Base-by-base conservation (phyloP, 2,329 filamentous ascomycete species). In the Didymella pinodella region DNA sequence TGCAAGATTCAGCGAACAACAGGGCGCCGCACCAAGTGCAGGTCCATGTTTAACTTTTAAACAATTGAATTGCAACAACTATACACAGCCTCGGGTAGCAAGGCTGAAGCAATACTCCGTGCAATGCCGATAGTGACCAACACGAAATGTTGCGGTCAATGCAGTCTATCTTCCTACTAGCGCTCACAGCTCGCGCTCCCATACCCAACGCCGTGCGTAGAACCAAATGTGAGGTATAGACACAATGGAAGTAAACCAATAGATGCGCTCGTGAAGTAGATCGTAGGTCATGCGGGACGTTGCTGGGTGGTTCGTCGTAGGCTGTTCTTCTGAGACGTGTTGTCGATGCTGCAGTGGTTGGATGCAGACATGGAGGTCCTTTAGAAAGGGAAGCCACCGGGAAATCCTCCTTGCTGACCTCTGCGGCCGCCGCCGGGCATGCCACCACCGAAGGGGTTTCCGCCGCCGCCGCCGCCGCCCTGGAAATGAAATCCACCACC, bases 401-500 rank as follows among this genome's bases (percentile, higher is more conserved):
- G 48, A 25, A 55, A 60, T 5, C 51, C 52, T 47, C 51, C 52
- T 60, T 55, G 52, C 36, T 55, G 57, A 31, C 71, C 68, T 31
- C 74, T 73, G 38, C 69, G 68, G 31, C 71, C 68, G 29, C 71
- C 68, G 20, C 70, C 69, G 16, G 72, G 71, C 72, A 74, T 74
- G 44, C 73, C 73, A 18, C 72, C 67, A 16, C 70, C 71, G 32
- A 76, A 77, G 4, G 73, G 73, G 59, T 64, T 73, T 48, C 68
- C 62, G 74, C 81, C 62, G 74, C 22, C 22, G 22, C 22, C 22
- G 22, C 81, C 73, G 25, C 65, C 73, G 25, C 63, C 62, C 38
- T 67, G 65, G 65, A 78, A 79, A 47, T 69, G 64, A 66, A 78
- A 78, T 18, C 86, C 85, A 46, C 85, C 84, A 1, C 85, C 84